Percentiles rank a stretch among this genome's conserved stretches.
Conservation (phyloP, 1,284 basidiomycete genomes). For the Microbotryum saponariae region DNA sequence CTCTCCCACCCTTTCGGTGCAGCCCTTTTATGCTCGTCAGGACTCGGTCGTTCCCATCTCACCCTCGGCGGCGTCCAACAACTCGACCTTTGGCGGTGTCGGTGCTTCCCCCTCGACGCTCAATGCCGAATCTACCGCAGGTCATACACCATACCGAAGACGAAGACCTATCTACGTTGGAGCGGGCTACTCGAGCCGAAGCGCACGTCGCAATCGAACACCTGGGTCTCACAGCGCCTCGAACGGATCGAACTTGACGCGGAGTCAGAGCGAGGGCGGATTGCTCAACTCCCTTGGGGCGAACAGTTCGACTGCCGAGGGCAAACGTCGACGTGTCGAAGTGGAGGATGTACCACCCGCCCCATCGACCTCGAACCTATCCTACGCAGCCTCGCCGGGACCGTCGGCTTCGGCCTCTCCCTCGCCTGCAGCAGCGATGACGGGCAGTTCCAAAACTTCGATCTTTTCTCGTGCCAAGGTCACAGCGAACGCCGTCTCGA, state of each 20-base stretch:
- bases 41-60: not conserved
- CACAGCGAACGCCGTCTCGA: not conserved
- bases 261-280: slow-evolving; percentile 11
- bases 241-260: not conserved
- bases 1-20: not conserved
- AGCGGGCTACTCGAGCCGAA: slow-evolving; percentile 23
- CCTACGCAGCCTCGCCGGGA: not conserved
- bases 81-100: not conserved
- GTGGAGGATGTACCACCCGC: slow-evolving; percentile 3
- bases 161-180: slow-evolving; percentile 28
- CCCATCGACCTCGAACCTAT: slow-evolving; percentile 8
- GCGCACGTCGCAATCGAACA: slow-evolving; percentile 4
- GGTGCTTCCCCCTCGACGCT: not conserved
- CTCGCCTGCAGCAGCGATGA: not conserved
- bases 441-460: not conserved
- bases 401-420: not conserved
- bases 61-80: not conserved
- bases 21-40: not conserved
- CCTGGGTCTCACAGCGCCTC: not conserved
- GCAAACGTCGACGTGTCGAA: slow-evolving; percentile 19
- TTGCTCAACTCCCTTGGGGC: not conserved
- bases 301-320: slow-evolving; percentile 3
- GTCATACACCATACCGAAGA: slow-evolving; percentile 6
- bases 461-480: not conserved
- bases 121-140: not conserved